phyloP scores from a whole-genome alignment of 2,329 filamentous ascomycete species.

The Calonectria crousiana region DNA sequence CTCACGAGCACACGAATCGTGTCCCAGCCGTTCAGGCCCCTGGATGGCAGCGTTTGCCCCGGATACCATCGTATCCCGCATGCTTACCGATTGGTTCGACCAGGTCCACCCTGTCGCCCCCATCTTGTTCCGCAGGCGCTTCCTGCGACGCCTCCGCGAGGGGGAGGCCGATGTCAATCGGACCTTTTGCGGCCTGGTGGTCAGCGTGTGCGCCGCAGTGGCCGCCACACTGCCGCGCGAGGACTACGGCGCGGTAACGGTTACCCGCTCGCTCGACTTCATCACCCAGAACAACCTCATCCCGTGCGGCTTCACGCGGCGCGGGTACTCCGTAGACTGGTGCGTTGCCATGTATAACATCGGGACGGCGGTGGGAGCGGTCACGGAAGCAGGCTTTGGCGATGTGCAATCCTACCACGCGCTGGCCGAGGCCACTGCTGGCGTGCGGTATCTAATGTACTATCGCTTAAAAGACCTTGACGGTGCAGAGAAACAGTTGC shows the following conservation, averaged over 20 bases:
- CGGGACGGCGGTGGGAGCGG: slow-evolving; percentile 39
- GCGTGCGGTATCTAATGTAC: slow-evolving; percentile 46
- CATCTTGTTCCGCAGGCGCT: slow-evolving; percentile 47
- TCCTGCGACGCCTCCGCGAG: slow-evolving; percentile 43
- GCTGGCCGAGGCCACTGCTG: slow-evolving; percentile 43
- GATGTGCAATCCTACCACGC: slow-evolving; percentile 39
- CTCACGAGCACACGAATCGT: not conserved
- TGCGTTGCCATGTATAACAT: slow-evolving; percentile 53
- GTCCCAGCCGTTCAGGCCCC: not conserved
- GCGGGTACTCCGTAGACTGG: slow-evolving; percentile 48
- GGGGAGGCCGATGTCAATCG: slow-evolving; percentile 43
- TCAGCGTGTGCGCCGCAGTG: slow-evolving; percentile 51
- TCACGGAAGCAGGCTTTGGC: slow-evolving; percentile 19
- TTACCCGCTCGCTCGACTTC: slow-evolving; percentile 45
- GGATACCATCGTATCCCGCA: slow-evolving; percentile 21
- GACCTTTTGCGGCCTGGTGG: slow-evolving; percentile 49
- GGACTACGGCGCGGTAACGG: slow-evolving; percentile 44
- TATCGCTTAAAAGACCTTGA: slow-evolving; percentile 39
- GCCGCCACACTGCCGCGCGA: slow-evolving; percentile 46
- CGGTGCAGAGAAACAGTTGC: slow-evolving; percentile 45
- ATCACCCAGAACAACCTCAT: slow-evolving; percentile 46
- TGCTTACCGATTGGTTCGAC: slow-evolving; percentile 52
- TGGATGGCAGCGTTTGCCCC: slow-evolving; percentile 37
- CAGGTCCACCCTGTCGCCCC: slow-evolving; percentile 51
- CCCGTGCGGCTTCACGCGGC: slow-evolving; percentile 23